Evolutionary conservation across 306 rosid genomes (phyloP), one percentile per base, ranked within the genome.

Genomic region (Geum urbanum): DNA sequence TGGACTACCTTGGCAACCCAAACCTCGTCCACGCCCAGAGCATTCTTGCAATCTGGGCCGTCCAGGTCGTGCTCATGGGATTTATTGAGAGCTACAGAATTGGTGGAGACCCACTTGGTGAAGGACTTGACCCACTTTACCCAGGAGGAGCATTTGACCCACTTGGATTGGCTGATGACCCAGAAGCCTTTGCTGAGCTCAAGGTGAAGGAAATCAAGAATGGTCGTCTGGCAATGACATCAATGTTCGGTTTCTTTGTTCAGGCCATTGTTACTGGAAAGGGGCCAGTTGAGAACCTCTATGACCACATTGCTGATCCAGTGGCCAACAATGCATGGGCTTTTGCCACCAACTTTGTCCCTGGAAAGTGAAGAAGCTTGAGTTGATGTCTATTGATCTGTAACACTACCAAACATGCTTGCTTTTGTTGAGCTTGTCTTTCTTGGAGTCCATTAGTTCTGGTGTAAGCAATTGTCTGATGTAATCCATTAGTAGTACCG

Each of bases 91-190:
- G 98, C 1, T 94, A 94, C 91, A 77, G 98, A 14, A 76, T 94
- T 73, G 97, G 98, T 13, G 98, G 98, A 50, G 98, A 96, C 44
- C 98, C 98, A 3, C 98, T 94, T 43, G 98, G 98, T 11, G 97
- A 94, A 75, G 98, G 97, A 27, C 84, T 94, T 1, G 98, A 94
- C 84, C 97, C 98, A 49, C 61, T 94, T 67, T 94, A 94, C 89
- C 97, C 98, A 0, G 98, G 98, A 7, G 98, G 98, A 8, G 86
- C 96, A 9, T 94, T 94, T 58, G 97, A 94, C 86, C 97, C 97
- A 45, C 96, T 92, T 67, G 97, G 98, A 19, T 76, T 94, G 15
- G 98, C 98, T 22, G 97, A 94, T 73, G 97, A 94, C 75, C 98
- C 96, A 0, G 98, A 94, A 16, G 87, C 97, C 53, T 94, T 94